Base-by-base conservation (phyloP, 331 rosid genomes). In the Spiraea crenata region DNA sequence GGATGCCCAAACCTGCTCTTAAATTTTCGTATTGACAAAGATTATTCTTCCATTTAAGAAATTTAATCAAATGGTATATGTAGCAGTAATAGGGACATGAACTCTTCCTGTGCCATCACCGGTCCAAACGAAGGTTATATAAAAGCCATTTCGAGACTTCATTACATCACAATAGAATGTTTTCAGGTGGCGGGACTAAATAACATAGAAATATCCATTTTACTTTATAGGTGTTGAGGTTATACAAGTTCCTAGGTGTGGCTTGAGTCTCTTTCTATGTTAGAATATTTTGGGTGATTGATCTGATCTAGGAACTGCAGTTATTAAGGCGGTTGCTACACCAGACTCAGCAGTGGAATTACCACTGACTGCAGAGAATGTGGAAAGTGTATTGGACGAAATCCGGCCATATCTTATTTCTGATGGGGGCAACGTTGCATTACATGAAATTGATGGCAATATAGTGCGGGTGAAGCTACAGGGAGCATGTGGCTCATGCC, bases 401-500 rank as follows among this genome's bases (percentile, higher is more conserved):
- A 74, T 95, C 81, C 91, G 99, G 37, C 99, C 99, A 0, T 95
- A 95, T 78, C 97, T 95, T 60, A 95, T 95, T 76, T 81, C 99
- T 5, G 99, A 95, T 9, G 99, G 99, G 65, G 99, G 99, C 6
- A 95, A 95, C 72, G 99, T 95, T n/a, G 97, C 91, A 40, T 86
- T 95, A 71, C 92, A 91, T 82, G 96, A 95, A 67, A 95, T 95
- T 37, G 96, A 95, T 60, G 99, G 97, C 40, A 89, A 95, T 73
- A 77, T 95, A 55, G 99, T 95, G 5, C 72, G 88, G 14, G 86
- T 95, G 86, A 95, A 91, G 85, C 92, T 95, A 46, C 96, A 95
- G 79, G 99, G 99, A 72, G 99, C 99, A 9, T 95, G 97, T 63
- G 99, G 99, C 5, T 95, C 99, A 0, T 95, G 99, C 72, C 99